Percentiles rank a stretch among this genome's conserved stretches.
These are phyloP conservation scores for Suillus subalutaceus DNA, from an alignment of 768 basidiomycete genomes.

Conservation along the genomic window DNA sequence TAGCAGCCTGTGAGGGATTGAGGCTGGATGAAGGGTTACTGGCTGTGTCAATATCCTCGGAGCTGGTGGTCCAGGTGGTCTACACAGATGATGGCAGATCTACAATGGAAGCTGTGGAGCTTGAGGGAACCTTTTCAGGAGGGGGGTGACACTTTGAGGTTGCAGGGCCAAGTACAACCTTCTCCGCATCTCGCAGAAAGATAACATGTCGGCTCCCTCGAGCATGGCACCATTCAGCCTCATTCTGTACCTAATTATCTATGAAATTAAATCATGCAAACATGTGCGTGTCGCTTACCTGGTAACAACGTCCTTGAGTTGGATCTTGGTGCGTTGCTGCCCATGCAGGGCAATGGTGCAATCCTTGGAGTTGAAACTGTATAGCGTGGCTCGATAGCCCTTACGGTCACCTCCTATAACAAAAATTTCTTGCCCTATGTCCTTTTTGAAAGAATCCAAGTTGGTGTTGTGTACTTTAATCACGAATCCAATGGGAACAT, in stretches of 20 bases:
- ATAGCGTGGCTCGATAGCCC: background rate
- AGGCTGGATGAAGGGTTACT: too few relatives aligned
- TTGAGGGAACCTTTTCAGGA: background rate
- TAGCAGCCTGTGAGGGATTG: too few relatives aligned
- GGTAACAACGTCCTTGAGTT: background rate
- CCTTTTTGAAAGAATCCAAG: background rate
- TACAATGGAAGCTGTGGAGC: background rate
- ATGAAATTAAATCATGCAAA: background rate
- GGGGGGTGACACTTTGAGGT: background rate
- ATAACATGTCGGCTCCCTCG: background rate
- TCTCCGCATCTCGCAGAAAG: background rate
- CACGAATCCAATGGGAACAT: background rate
- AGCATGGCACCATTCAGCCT: background rate
- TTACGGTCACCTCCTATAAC: background rate
- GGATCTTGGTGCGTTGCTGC: background rate
- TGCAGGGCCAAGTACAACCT: too few relatives aligned
- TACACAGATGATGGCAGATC: background rate
- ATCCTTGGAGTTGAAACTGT: background rate
- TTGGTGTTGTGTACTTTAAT: background rate
- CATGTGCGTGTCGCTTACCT: too few relatives aligned
- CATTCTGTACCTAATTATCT: background rate
- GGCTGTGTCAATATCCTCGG: too few relatives aligned
- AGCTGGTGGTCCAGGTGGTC: background rate
- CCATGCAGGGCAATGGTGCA: background rate
- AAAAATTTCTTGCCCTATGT: background rate